Evolutionary conservation across 306 rosid species (phyloP), one percentile per base, ranked within the genome.

Genomic region (Vigna trinervia): DNA sequence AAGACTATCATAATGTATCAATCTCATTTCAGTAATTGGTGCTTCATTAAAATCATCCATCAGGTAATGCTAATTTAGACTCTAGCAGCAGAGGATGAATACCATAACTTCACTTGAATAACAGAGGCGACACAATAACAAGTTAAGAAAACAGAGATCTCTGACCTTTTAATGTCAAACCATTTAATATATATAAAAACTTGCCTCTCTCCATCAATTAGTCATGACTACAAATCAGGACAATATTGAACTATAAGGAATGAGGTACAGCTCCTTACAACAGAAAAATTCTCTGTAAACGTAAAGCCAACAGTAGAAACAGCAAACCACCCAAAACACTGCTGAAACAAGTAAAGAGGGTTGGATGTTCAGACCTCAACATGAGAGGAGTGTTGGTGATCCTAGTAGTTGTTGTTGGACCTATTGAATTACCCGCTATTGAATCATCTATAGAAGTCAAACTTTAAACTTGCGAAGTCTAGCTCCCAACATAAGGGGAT

Each of bases 1-100:
- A n/a, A 76, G 73, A 70, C 69, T 30, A 80, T 41, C 26, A 58
- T 12, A 46, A 64, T 54, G 38, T 30, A 77, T 3, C 72, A 38
- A 57, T 71, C 51, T 46, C 36, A 22, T 56, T 56, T 64, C 4
- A 12, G 62, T 53, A 45, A 58, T 23, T 9, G 22, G 32, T 41
- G 46, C 78, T 22, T 45, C 32, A 76, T 61, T 69, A 71, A 71
- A 84, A 52, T 72, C 63, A 73, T 22, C 19, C 46, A 54, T 63
- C 77, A 59, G 50, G 56, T 75, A 36, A 71, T 28, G 46, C 76
- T 57, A 57, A 13, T 22, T 17, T 60, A 71, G 34, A 69, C 53
- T 73, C 64, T 56, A 28, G 20, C 11, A 26, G 28, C 34, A 17
- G 26, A 76, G 50, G 68, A 75, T 38, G 41, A 63, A 75, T 19